Percentiles rank a stretch among this genome's conserved stretches.
phyloP scores from a whole-genome alignment of 192 early-diverging fungal species.

The Allomyces macrogynus region DNA sequence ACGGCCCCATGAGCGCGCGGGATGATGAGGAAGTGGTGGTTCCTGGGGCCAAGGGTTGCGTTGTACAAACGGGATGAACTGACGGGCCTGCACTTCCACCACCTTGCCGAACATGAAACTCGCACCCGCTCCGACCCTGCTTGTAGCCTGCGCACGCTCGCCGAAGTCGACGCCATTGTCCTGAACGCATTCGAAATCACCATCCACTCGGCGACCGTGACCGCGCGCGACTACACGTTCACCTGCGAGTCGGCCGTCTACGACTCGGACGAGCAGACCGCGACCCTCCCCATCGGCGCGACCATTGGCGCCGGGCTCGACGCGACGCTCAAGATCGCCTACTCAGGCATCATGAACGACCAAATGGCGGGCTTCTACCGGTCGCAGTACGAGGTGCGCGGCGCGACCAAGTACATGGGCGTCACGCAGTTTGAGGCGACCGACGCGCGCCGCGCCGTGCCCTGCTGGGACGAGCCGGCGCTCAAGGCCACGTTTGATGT shows the following conservation, averaged over 20 bases:
- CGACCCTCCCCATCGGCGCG: neutral
- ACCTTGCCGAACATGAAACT: neutral
- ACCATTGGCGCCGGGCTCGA: neutral
- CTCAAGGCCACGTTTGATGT: constrained; percentile 61
- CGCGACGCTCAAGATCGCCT: constrained; percentile 5
- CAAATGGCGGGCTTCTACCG: constrained; percentile 68
- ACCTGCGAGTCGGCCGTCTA: neutral
- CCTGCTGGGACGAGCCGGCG: constrained; percentile 62
- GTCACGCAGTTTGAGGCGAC: constrained; percentile 64
- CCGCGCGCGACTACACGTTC: neutral
- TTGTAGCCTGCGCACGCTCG: constrained; percentile 1
- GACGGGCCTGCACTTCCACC: neutral
- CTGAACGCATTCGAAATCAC: constrained; percentile 47
- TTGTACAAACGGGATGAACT: too few relatives aligned
- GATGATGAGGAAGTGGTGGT: too few relatives aligned
- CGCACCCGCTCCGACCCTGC: neutral
- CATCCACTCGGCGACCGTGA: constrained; percentile 25
- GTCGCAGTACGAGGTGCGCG: constrained; percentile 37
- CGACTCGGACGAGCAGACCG: neutral
- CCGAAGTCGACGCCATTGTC: constrained; percentile 38
- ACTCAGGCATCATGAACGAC: constrained; percentile 22
- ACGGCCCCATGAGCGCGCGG: too few relatives aligned
- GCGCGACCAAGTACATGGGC: constrained; percentile 29
- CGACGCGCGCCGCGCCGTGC: constrained; percentile 46
- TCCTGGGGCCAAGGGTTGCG: too few relatives aligned